phyloP scores from a whole-genome alignment of 305 asterid genomes.

The Rubia tinctorum region DNA sequence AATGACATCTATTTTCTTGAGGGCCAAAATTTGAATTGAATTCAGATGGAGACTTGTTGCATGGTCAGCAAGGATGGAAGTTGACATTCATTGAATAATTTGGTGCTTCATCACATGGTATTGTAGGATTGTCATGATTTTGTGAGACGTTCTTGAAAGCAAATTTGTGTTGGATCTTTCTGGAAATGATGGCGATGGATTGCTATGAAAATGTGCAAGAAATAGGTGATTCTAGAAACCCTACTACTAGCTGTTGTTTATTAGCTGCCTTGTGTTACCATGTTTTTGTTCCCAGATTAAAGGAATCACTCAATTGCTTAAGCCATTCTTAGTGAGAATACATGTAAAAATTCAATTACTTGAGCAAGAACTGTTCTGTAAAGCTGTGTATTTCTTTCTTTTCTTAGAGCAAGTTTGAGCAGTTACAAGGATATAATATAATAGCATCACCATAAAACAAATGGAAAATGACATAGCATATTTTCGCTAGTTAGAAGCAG shows the following conservation, averaged over 20 bases:
- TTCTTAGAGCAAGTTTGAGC: not conserved
- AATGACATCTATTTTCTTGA: not conserved
- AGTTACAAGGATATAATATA: not conserved
- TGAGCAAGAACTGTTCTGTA: not conserved
- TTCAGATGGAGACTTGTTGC: conserved; percentile 12
- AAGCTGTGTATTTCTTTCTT: not conserved
- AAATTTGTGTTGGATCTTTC: not conserved
- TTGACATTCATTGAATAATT: not conserved
- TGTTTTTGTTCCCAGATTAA: too few species aligned
- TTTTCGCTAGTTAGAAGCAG: conserved; percentile 39
- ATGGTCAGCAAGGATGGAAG: conserved; percentile 4
- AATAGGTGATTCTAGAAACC: not conserved
- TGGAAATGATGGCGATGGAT: not conserved
- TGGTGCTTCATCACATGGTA: conserved; percentile 10
- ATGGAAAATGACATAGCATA: not conserved
- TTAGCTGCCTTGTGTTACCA: too few species aligned
- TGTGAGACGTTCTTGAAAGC: not conserved
- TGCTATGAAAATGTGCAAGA: not conserved
- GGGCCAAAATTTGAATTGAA: not conserved
- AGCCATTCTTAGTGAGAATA: too few species aligned
- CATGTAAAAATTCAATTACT: too few species aligned
- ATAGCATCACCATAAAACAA: not conserved
- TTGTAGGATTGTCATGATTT: conserved; percentile 3
- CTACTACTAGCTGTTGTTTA: too few species aligned
- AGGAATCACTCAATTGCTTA: too few species aligned